A percentile compares a stretch with the other conserved stretches of the same genome.
Evolutionary conservation across 1,284 basidiomycete genomes (phyloP).

Genomic region (Peniophora sp.): DNA sequence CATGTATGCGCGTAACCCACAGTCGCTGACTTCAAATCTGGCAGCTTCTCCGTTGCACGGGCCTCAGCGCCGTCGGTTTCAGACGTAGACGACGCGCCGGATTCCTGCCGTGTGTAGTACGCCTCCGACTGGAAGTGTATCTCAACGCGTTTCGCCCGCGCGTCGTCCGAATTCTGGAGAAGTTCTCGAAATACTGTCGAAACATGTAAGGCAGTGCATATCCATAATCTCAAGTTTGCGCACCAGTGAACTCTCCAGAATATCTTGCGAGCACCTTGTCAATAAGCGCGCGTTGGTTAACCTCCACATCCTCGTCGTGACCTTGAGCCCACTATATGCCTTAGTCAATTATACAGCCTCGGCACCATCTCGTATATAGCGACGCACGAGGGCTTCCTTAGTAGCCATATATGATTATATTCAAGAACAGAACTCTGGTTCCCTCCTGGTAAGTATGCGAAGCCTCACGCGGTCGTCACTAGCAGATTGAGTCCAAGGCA

Average conservation of each 20-base stretch:
- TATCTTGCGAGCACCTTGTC: constrained; percentile 94
- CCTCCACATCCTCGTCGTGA: constrained; percentile 81
- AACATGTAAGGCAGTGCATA: background rate
- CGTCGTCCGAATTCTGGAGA: constrained; percentile 93
- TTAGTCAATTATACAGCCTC: background rate
- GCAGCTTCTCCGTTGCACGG: constrained; percentile 21
- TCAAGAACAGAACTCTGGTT: too few relatives aligned
- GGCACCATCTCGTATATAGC: background rate
- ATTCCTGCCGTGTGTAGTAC: constrained; percentile 37
- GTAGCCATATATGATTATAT: background rate
- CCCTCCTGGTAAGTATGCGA: too few relatives aligned
- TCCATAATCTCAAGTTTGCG: constrained; percentile 7
- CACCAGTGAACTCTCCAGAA: constrained; percentile 85
- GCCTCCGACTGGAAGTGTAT: constrained; percentile 72
- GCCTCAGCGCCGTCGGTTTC: background rate
- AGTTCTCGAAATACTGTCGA: constrained; percentile 79
- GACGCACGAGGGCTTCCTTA: background rate
- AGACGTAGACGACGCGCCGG: constrained; percentile 4
- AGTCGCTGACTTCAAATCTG: constrained; percentile 55
- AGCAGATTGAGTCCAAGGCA: too few relatives aligned
- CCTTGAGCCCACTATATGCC: constrained; percentile 58
- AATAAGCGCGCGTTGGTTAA: constrained; percentile 91
- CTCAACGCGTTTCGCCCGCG: constrained; percentile 73
- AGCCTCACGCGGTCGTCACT: too few relatives aligned
- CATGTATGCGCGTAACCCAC: constrained; percentile 20